Evolutionary conservation across 352 stramenopile species (phyloP).

Genomic region (Elongisporangium anandrum): DNA sequence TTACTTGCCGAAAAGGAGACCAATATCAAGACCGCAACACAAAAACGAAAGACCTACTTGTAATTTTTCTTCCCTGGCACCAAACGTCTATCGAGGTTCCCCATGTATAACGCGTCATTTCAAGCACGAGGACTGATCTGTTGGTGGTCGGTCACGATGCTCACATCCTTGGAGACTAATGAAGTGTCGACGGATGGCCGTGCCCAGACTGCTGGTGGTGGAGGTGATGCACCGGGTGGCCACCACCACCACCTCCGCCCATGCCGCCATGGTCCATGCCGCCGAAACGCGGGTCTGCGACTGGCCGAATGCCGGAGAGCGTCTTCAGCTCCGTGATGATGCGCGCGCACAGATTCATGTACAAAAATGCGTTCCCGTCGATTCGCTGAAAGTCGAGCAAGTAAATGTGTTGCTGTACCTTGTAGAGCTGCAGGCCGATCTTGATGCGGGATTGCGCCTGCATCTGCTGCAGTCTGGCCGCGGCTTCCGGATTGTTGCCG

Average conservation of each 20-base stretch:
- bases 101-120: not conserved
- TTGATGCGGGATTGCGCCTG: slow-evolving; percentile 77
- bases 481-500: slow-evolving; percentile 18
- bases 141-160: not conserved
- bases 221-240: slow-evolving; percentile 4
- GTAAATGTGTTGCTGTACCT: slow-evolving; percentile 98
- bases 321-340: slow-evolving; percentile 99
- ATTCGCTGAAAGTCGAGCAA: slow-evolving; percentile 97
- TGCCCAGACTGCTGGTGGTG: slow-evolving; percentile 41
- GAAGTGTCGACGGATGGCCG: slow-evolving; percentile 2
- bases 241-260: slow-evolving; percentile 11
- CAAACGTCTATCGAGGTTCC: slow-evolving; percentile 2
- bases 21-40: not conserved
- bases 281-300: slow-evolving; percentile 49
- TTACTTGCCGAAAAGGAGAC: slow-evolving; percentile 1
- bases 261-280: slow-evolving; percentile 33
- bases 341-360: slow-evolving; percentile 98
- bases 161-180: not conserved
- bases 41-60: slow-evolving; percentile 2
- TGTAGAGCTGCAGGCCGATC: slow-evolving; percentile 96
- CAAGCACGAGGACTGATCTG: not conserved
- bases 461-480: slow-evolving; percentile 25
- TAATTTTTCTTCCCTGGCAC: slow-evolving; percentile 1
- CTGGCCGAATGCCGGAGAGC: slow-evolving; percentile 73
- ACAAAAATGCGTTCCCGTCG: slow-evolving; percentile 97